phyloP scores from a whole-genome alignment of 306 rosid genomes.

The Malus sieversii region DNA sequence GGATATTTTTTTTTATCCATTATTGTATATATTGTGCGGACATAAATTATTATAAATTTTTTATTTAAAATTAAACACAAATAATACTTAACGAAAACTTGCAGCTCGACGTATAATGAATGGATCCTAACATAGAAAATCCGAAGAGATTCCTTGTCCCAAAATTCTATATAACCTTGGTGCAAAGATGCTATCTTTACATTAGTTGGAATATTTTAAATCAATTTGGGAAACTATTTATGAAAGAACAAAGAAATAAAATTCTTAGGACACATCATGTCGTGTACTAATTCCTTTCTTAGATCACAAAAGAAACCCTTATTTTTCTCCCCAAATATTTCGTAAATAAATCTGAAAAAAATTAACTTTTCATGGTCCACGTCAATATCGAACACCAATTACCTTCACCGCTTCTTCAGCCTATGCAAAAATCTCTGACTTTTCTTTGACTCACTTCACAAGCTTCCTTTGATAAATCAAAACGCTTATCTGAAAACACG shows the following conservation, averaged over 20 bases:
- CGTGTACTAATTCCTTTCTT: not conserved
- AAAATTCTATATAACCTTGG: not conserved
- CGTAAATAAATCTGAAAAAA: not conserved
- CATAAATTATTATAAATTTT: no score
- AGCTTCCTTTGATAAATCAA: conserved; percentile 17
- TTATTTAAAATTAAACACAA: no score
- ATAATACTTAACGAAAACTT: no score
- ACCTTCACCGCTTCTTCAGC: conserved; percentile 1
- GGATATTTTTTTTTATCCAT: rapidly evolving
- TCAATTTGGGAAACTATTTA: not conserved
- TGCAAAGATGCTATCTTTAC: not conserved
- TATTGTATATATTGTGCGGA: rapidly evolving
- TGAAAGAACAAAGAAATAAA: not conserved
- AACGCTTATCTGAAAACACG: not conserved
- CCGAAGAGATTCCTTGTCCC: no score
- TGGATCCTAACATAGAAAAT: no score
- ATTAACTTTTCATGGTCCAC: conserved; percentile 12
- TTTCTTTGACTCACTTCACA: conserved; percentile 25
- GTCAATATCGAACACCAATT: conserved; percentile 13
- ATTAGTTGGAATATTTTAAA: not conserved
- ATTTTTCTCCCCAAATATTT: not conserved
- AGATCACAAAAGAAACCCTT: not conserved
- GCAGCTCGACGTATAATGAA: no score
- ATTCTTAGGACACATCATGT: not conserved
- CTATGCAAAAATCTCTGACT: conserved; percentile 2